Evolutionary conservation across 352 stramenopile species (phyloP).

Genomic region (Pythium angustatum): DNA sequence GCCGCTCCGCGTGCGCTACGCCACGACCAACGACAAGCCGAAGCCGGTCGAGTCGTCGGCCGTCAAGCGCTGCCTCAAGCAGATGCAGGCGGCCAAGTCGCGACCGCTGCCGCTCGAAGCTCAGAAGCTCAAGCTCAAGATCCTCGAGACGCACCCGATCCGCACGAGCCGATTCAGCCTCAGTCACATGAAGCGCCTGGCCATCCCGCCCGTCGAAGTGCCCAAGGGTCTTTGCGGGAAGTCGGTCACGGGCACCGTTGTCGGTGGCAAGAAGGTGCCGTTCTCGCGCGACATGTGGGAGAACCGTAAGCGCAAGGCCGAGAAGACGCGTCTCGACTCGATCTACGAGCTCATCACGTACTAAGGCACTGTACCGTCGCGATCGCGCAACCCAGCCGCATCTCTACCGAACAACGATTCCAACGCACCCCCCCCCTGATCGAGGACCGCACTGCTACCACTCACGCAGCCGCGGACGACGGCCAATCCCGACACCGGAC

Average conservation of each 20-base stretch:
- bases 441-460: not conserved
- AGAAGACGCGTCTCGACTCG: slow-evolving; percentile 33
- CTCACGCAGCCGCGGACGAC: not conserved
- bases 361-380: slow-evolving; percentile 6
- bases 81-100: slow-evolving; percentile 32
- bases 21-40: slow-evolving; percentile 28
- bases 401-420: no score
- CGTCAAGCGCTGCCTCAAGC: slow-evolving; percentile 39
- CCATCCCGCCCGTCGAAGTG: slow-evolving; percentile 57
- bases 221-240: slow-evolving; percentile 51
- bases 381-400: not conserved
- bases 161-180: slow-evolving; percentile 58
- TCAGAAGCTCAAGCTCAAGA: slow-evolving; percentile 60
- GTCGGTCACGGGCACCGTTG: slow-evolving; percentile 40
- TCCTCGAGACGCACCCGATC: slow-evolving; percentile 44
- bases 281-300: slow-evolving; percentile 72
- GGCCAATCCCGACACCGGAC: not conserved
- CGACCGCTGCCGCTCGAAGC: slow-evolving; percentile 44
- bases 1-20: slow-evolving; percentile 22
- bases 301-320: slow-evolving; percentile 49
- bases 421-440: not conserved
- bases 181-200: slow-evolving; percentile 59
- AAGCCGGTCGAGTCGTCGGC: slow-evolving; percentile 36
- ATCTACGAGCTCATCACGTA: slow-evolving; percentile 34
- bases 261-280: slow-evolving; percentile 59